These are phyloP conservation scores for Plantago elongata DNA, from an alignment of 257 asterid genomes.

Conservation along the genomic window DNA sequence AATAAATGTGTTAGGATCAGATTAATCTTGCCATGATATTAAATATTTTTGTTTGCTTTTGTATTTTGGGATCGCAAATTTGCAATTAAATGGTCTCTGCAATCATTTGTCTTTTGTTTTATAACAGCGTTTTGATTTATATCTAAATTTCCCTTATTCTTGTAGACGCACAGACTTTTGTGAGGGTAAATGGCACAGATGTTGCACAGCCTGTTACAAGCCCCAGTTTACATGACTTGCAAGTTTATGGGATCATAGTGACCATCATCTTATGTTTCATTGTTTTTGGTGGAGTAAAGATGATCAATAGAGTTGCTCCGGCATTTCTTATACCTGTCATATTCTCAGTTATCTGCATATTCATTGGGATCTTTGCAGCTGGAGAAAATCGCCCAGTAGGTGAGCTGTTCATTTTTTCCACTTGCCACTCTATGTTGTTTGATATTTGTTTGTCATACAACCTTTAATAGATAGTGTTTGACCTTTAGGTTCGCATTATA, in stretches of 20 bases:
- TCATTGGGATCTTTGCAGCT: conserved; percentile 75
- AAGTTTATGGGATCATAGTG: conserved; percentile 87
- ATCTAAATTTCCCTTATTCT: conserved; percentile 28
- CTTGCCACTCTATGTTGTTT: conserved; percentile 15
- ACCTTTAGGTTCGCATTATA: neutral
- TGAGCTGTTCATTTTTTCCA: conserved; percentile 18
- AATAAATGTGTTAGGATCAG: neutral
- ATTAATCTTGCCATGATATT: neutral
- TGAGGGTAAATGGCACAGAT: conserved; percentile 75
- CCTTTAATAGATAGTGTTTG: no score
- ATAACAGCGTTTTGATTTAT: conserved; percentile 12
- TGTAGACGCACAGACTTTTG: conserved; percentile 56
- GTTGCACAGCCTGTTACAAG: conserved; percentile 75
- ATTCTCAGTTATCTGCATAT: conserved; percentile 82
- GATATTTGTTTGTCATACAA: neutral
- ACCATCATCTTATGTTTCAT: conserved; percentile 90
- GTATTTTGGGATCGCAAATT: neutral
- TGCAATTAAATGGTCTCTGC: conserved; percentile 8
- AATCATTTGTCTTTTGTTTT: conserved; percentile 3
- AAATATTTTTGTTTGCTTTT: neutral
- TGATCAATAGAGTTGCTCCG: conserved; percentile 96
- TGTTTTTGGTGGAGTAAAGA: conserved; percentile 97
- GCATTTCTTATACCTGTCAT: conserved; percentile 90
- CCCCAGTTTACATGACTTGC: conserved; percentile 95
- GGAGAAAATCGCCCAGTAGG: conserved; percentile 72